Percentiles rank a stretch among this genome's conserved stretches.
phyloP scores from a whole-genome alignment of 345 rosid genomes.

The Crucihimalaya himalaica region DNA sequence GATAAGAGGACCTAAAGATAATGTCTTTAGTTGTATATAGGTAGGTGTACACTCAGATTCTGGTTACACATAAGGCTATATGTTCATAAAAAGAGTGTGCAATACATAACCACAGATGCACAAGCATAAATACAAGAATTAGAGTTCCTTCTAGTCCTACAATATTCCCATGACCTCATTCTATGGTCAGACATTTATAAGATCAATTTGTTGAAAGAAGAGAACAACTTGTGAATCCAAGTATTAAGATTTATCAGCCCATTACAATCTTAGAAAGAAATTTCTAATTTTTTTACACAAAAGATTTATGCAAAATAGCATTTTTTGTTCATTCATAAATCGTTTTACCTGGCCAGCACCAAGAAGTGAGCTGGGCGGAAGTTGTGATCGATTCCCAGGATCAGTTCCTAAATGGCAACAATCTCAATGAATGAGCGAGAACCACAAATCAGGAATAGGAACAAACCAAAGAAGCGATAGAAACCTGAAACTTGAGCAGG shows the following conservation, averaged over 20 bases:
- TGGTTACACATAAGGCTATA: conserved; percentile 1
- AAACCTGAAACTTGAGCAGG: conserved; percentile 77
- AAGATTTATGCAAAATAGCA: background rate
- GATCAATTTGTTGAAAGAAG: background rate
- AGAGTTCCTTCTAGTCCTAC: background rate
- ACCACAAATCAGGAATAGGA: background rate
- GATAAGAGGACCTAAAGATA: background rate
- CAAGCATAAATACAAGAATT: background rate
- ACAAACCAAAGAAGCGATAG: background rate
- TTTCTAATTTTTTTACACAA: background rate
- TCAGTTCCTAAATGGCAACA: conserved; percentile 49
- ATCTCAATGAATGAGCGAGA: background rate
- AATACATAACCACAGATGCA: conserved; percentile 11
- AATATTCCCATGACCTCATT: background rate
- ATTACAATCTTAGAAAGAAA: background rate
- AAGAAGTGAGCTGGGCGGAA: conserved; percentile 62
- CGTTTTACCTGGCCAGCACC: conserved; percentile 77
- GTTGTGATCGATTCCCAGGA: conserved; percentile 61
- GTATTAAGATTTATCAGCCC: background rate
- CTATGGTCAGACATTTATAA: background rate
- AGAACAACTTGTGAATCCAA: background rate
- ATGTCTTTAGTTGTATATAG: background rate
- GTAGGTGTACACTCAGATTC: conserved; percentile 5
- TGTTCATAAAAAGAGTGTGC: background rate
- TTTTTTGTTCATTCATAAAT: background rate